Percentiles rank a stretch among this genome's conserved stretches.
These are phyloP conservation scores for Mycocentrospora acerina DNA, from an alignment of 2,329 filamentous ascomycete genomes.

Conservation along the genomic window DNA sequence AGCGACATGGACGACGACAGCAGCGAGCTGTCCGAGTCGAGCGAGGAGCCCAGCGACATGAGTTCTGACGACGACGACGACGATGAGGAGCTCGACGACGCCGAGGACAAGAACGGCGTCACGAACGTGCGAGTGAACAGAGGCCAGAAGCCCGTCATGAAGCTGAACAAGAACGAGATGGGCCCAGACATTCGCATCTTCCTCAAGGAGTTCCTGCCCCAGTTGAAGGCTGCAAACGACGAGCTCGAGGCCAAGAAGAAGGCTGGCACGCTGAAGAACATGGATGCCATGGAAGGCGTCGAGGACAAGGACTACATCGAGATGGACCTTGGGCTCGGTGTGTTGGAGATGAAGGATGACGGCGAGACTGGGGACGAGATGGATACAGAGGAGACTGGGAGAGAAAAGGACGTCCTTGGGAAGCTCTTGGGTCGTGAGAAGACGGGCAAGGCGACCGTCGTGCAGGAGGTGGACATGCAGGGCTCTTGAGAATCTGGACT, in stretches of 20 bases:
- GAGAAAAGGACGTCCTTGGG: slow-evolving; percentile 36
- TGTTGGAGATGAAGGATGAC: slow-evolving; percentile 44
- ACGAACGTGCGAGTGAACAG: slow-evolving; percentile 33
- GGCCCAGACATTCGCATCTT: slow-evolving; percentile 36
- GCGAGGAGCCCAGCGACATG: slow-evolving; percentile 41
- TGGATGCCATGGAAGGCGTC: slow-evolving; percentile 34
- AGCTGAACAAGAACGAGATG: slow-evolving; percentile 23
- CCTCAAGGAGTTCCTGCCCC: slow-evolving; percentile 46
- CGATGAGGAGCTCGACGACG: slow-evolving; percentile 16
- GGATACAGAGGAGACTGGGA: not conserved
- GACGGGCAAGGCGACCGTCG: slow-evolving; percentile 17
- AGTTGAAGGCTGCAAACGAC: slow-evolving; percentile 47
- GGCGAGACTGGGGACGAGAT: slow-evolving; percentile 15
- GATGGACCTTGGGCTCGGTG: slow-evolving; percentile 51
- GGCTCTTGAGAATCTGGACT: slow-evolving; percentile 13
- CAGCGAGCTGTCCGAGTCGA: slow-evolving; percentile 36
- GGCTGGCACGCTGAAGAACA: slow-evolving; percentile 41
- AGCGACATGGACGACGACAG: slow-evolving; percentile 26
- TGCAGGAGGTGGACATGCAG: slow-evolving; percentile 34
- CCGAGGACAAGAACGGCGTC: slow-evolving; percentile 12
- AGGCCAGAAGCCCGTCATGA: slow-evolving; percentile 37
- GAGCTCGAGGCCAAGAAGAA: slow-evolving; percentile 44
- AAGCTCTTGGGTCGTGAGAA: slow-evolving; percentile 41
- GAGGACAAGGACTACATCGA: slow-evolving; percentile 42
- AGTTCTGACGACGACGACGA: slow-evolving; percentile 32